phyloP scores from a whole-genome alignment of 108 stramenopile species.

The Cyclotella sp. region DNA sequence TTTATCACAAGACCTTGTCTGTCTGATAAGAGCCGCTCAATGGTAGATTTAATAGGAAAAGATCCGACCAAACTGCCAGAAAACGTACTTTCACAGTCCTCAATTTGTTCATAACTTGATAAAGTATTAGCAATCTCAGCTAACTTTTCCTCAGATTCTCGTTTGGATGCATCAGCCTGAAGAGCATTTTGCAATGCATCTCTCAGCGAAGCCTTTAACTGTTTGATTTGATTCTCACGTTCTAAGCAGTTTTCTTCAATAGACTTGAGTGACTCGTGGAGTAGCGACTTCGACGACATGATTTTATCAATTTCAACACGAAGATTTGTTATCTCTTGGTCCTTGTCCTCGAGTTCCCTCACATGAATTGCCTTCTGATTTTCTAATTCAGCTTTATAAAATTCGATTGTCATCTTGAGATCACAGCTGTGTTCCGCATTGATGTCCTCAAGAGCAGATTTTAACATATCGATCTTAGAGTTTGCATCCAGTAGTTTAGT shows the following conservation, averaged over 20 bases:
- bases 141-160: slow-evolving; percentile 22
- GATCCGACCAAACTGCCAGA: slow-evolving; percentile 10
- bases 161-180: slow-evolving; percentile 30
- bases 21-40: slow-evolving; percentile 17
- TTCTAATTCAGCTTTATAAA: slow-evolving; percentile 25
- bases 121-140: slow-evolving; percentile 27
- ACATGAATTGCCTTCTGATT: neutral
- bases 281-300: neutral
- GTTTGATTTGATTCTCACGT: slow-evolving; percentile 23
- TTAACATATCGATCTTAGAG: neutral
- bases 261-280: slow-evolving; percentile 15
- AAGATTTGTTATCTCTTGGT: neutral
- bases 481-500: slow-evolving; percentile 7
- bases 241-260: slow-evolving; percentile 8
- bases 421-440: slow-evolving; percentile 12
- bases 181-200: slow-evolving; percentile 34
- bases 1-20: slow-evolving; percentile 21
- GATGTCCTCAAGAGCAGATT: neutral
- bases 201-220: slow-evolving; percentile 33
- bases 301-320: slow-evolving; percentile 8
- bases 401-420: slow-evolving; percentile 5
- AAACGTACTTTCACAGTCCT: slow-evolving; percentile 22
- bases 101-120: slow-evolving; percentile 33
- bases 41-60: slow-evolving; percentile 14
- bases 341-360: neutral